Evolutionary conservation across 2,329 filamentous ascomycete genomes (phyloP), one percentile per base, ranked within the genome.

Genomic region (Pseudogymnoascus sp.): DNA sequence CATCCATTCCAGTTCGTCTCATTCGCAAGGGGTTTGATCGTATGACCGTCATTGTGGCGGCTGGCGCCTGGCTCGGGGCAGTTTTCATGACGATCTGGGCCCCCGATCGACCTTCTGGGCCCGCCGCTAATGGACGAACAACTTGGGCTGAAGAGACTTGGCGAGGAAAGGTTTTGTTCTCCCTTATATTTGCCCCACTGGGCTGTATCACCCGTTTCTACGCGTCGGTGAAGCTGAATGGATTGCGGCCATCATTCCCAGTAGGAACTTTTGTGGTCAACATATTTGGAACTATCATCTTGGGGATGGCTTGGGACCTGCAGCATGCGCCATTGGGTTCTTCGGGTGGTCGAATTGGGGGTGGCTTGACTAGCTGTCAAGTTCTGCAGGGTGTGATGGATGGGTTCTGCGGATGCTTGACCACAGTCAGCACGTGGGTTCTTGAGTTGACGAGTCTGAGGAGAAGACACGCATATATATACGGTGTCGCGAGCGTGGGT

Each of bases 221-320:
- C 70, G 73, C 82, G 1, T 88, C 88, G 0, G 70, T 89, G 6
- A 73, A 77, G 22, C 80, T 96, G n/a, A 97, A 97, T 68, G 76
- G 81, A 0, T 78, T 83, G 18, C 66, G 84, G 0, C 73, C 84
- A 0, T 75, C 80, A 0, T 97, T 97, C 66, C 93, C 93, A 0
- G 73, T 97, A 0, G 93, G 93, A 2, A 97, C 93, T 0, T 96
- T 97, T 68, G 75, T 77, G 0, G 90, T 88, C 28, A 97, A 97
- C 69, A 78, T 95, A 4, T 71, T 87, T 12, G 93, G 92, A 4
- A 91, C 90, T 0, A 81, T 81, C 0, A 73, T 96, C 14, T 73
- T 95, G 58, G 91, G 84, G 12, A 86, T 91, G 80, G 82, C 85
- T 30, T 96, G 83, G 77, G 89, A 95, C 69, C 75, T 96, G 58